Percentiles rank a stretch among this genome's conserved stretches.
Conservation (phyloP, 257 asterid species). For the Cynanchum wilfordii region DNA sequence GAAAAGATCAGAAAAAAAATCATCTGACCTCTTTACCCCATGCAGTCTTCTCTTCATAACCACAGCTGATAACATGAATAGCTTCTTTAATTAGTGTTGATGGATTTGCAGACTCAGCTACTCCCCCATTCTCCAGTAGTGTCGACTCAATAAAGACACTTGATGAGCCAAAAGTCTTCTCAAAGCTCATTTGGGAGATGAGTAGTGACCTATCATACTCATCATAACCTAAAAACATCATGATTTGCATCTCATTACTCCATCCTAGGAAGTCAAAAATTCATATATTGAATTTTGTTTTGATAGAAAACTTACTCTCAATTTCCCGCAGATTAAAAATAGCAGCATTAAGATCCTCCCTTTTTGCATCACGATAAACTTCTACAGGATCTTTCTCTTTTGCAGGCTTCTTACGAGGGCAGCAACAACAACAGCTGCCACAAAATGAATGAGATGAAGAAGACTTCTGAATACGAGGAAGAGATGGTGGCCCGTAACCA, state of each 20-base stretch:
- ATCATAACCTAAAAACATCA: constrained; percentile 53
- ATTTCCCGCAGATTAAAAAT: constrained; percentile 90
- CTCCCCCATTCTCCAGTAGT: constrained; percentile 86
- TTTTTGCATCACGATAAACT: constrained; percentile 77
- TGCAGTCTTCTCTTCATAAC: constrained; percentile 96
- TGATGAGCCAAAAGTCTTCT: constrained; percentile 91
- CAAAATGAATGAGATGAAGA: constrained; percentile 76
- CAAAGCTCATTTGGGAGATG: constrained; percentile 93
- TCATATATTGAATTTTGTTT: neutral
- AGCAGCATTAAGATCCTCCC: constrained; percentile 93
- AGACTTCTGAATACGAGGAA: constrained; percentile 42
- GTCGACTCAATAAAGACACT: constrained; percentile 90
- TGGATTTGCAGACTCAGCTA: constrained; percentile 72
- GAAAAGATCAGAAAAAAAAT: neutral
- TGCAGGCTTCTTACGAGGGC: constrained; percentile 57
- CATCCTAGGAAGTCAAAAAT: neutral
- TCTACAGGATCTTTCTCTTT: constrained; percentile 77
- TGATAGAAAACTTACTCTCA: constrained; percentile 55
- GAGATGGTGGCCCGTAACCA: constrained; percentile 80
- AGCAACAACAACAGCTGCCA: constrained; percentile 70
- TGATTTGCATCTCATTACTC: constrained; percentile 15
- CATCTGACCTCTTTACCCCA: constrained; percentile 97
- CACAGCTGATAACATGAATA: constrained; percentile 89
- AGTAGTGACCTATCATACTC: constrained; percentile 88
- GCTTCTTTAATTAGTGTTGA: constrained; percentile 85